Conservation (phyloP, 1,284 basidiomycete genomes). For the Irpex sp. region DNA sequence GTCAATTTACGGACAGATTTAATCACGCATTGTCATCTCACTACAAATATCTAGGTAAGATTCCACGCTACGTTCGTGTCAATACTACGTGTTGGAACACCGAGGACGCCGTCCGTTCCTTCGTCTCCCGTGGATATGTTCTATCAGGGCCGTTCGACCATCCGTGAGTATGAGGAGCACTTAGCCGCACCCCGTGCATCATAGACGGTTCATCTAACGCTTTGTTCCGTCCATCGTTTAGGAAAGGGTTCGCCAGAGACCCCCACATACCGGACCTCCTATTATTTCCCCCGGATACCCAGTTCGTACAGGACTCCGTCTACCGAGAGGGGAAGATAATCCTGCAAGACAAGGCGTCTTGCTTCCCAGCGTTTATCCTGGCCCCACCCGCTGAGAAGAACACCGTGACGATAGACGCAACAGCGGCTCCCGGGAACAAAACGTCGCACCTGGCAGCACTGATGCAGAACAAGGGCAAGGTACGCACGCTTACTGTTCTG, state of each 20-base stretch:
- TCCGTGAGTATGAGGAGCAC: not conserved
- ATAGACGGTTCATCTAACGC: not conserved
- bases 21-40: not conserved
- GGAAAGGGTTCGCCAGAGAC: slow-evolving; percentile 67
- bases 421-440: slow-evolving; percentile 97
- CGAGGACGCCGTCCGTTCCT: slow-evolving; percentile 53
- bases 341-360: slow-evolving; percentile 96
- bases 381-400: slow-evolving; percentile 50
- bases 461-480: slow-evolving; percentile 79
- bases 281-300: slow-evolving; percentile 64
- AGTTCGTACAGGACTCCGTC: slow-evolving; percentile 57
- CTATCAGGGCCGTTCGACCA: slow-evolving; percentile 49
- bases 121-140: slow-evolving; percentile 51
- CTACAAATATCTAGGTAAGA: slow-evolving; percentile 43
- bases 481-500: slow-evolving; percentile 24
- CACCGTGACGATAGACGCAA: slow-evolving; percentile 84
- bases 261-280: slow-evolving; percentile 80
- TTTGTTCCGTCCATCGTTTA: slow-evolving; percentile 20
- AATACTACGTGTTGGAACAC: slow-evolving; percentile 73
- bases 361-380: slow-evolving; percentile 89
- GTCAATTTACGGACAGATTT: slow-evolving; percentile 13
- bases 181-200: not conserved
- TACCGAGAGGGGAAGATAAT: slow-evolving; percentile 83
- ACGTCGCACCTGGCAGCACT: slow-evolving; percentile 91
- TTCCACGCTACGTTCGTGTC: slow-evolving; percentile 84